Evolutionary conservation across 2,329 filamentous ascomycete species (phyloP).

Genomic region (Botrytis cinerea): DNA sequence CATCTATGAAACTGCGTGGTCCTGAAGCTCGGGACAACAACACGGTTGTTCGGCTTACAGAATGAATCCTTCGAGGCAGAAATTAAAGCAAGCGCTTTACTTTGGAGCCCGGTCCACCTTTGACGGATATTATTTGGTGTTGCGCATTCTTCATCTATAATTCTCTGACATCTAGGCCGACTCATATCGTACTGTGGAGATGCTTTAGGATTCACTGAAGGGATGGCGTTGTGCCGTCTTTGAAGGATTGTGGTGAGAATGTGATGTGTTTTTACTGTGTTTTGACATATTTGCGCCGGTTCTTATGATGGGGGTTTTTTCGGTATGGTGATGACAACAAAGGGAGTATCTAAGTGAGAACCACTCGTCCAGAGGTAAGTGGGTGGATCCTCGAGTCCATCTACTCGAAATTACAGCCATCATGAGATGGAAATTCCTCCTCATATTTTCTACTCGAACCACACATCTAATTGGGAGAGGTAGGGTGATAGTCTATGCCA

Average conservation of each 20-base stretch:
- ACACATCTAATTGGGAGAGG: background rate
- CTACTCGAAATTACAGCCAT: no score
- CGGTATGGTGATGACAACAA: background rate
- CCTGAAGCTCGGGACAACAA: background rate
- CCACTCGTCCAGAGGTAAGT: fast-evolving
- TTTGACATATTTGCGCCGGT: background rate
- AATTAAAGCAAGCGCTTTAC: conserved; percentile 3
- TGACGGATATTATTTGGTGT: background rate
- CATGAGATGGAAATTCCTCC: background rate
- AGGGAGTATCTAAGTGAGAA: no score
- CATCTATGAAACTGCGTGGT: background rate
- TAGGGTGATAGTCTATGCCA: background rate
- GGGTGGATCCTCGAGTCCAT: background rate
- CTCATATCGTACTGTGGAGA: background rate
- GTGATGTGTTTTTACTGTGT: background rate
- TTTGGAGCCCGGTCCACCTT: background rate
- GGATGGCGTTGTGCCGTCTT: background rate
- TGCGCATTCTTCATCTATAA: background rate
- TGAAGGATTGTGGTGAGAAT: background rate
- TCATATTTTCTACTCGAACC: background rate
- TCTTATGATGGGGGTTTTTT: background rate
- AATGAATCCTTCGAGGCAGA: conserved; percentile 1
- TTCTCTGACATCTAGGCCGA: no score
- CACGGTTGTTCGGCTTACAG: background rate
- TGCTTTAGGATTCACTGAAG: background rate